Base-by-base conservation (phyloP, 1,284 basidiomycete genomes). In the Sanghuangporus sanghuang region DNA sequence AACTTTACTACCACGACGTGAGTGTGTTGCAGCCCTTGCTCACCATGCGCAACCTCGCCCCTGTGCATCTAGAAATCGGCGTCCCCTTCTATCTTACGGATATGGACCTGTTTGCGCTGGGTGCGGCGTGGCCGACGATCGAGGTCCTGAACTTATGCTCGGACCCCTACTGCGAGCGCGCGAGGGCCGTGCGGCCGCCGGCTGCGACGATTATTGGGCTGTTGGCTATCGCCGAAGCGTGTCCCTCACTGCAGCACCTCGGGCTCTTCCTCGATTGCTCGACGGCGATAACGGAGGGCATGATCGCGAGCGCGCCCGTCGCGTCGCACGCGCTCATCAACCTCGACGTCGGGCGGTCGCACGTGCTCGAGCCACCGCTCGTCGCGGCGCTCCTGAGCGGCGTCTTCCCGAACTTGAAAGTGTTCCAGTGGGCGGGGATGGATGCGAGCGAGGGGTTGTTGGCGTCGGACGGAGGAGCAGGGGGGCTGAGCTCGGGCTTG, bases 51-150 rank as follows among this genome's bases (percentile, higher is more conserved):
- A 54, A 36, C 23, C 57, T 66, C 11, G 65, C 46, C 2, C 62
- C 65, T 3, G 62, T 66, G 18, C 65, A 66, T 35, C 65, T 66
- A 35, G 65, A 66, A 49, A 52, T 66, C 27, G 65, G 65, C 21
- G 55, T 66, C 18, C 65, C 65, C 3, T 52, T 66, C 1, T 46
- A 60, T 40, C 59, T 66, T 11, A 54, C 56, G n/a, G 62, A 66
- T 40, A 32, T 23, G 14, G 65, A 66, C 18, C 42, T 66, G 12
- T 32, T 11, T 18, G 27, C 42, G 3, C 53, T 66, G 9, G 62
- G 57, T 8, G 32, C 39, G 5, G 49, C 65, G 8, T 66, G 65
- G 65, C 61, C 57, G n/a, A 21, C 38, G 8, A 66, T 66, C 9
- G 57, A 63, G 23, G 55, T 66, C 11, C 62, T 66, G n/a, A 63